Percentiles rank a stretch among this genome's conserved stretches.
Evolutionary conservation across 495 filamentous ascomycete genomes (phyloP).

Genomic region (Trichoderma parareesei): DNA sequence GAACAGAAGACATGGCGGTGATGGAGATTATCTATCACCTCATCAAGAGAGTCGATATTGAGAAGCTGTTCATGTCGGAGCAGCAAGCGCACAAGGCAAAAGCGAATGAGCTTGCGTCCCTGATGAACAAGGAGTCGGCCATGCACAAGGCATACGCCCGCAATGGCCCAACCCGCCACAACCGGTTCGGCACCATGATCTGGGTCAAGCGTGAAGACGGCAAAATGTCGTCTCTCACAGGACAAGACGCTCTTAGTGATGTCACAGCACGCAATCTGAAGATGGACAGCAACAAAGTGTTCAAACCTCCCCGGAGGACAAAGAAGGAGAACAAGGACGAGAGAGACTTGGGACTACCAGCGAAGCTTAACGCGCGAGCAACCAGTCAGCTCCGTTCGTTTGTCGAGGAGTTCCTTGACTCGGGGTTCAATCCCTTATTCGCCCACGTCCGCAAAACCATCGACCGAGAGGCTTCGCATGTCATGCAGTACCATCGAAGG

Average conservation of each 20-base stretch:
- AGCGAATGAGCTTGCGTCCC: conserved; percentile 60
- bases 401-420: conserved; percentile 90
- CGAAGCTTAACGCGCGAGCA: conserved; percentile 57
- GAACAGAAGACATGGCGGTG: conserved; percentile 72
- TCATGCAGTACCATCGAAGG: conserved; percentile 59
- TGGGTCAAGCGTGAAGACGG: conserved; percentile 87
- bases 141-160: conserved; percentile 71
- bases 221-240: conserved; percentile 75
- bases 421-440: conserved; percentile 92
- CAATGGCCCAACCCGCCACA: conserved; percentile 80
- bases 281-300: conserved; percentile 89
- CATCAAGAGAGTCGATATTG: conserved; percentile 79
- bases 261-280: conserved; percentile 65
- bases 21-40: conserved; percentile 89
- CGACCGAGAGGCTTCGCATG: conserved; percentile 81
- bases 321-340: conserved; percentile 54
- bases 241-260: conserved; percentile 73
- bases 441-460: conserved; percentile 78
- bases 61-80: conserved; percentile 80
- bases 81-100: conserved; percentile 55
- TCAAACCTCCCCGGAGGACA: conserved; percentile 64
- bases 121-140: conserved; percentile 72
- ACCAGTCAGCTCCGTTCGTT: conserved; percentile 68
- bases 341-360: conserved; percentile 68
- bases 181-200: conserved; percentile 92